Conservation (phyloP, 192 early-diverging fungal species). For the Haplosporangium gracile region DNA sequence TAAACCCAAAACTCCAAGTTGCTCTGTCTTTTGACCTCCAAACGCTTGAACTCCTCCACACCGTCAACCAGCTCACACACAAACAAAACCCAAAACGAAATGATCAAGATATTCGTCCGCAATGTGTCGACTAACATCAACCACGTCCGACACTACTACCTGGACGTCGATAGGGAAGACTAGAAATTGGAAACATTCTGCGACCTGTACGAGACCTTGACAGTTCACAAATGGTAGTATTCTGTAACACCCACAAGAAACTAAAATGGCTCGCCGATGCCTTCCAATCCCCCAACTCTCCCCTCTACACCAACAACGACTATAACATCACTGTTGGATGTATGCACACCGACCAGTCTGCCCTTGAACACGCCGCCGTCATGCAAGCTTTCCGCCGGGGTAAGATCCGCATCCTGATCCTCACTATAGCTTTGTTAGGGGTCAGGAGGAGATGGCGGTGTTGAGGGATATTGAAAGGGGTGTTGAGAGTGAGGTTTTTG, state of each 20-base stretch:
- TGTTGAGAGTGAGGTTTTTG: background rate
- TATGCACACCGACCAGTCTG: background rate
- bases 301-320: background rate
- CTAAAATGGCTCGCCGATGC: background rate
- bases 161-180: background rate
- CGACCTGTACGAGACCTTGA: background rate
- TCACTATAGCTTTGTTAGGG: background rate
- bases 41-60: background rate
- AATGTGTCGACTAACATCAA: background rate
- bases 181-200: background rate
- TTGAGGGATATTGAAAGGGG: background rate
- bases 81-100: background rate
- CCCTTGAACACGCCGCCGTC: background rate
- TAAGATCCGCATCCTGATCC: background rate
- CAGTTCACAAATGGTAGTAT: background rate
- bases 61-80: background rate
- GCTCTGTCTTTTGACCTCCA: background rate
- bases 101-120: background rate
- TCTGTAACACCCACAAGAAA: background rate
- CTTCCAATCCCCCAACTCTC: background rate
- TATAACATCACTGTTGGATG: background rate
- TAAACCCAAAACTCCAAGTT: background rate
- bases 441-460: background rate
- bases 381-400: background rate
- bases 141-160: background rate